Conservation (phyloP, 83 land plant genomes). For the Isoetes engelmannii region DNA sequence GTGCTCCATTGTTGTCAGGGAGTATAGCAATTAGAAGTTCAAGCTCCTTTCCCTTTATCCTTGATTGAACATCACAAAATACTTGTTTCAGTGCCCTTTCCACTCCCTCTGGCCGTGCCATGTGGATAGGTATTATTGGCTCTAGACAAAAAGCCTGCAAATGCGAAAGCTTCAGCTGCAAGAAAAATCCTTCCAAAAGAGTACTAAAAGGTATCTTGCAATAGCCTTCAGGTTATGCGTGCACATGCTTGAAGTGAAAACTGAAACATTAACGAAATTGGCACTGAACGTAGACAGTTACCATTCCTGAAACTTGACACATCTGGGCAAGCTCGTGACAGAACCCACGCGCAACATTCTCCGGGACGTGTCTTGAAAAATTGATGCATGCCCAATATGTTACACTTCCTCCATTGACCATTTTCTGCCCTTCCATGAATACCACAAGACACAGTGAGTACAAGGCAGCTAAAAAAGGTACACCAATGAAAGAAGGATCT, state of each 20-base stretch:
- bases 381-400: slow-evolving; percentile 14
- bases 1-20: slow-evolving; percentile 84
- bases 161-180: too few relatives aligned
- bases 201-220: background rate
- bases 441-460: background rate
- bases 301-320: slow-evolving; percentile 15
- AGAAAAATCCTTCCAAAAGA: too few relatives aligned
- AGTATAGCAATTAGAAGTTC: slow-evolving; percentile 62
- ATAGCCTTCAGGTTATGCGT: background rate
- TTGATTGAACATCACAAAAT: slow-evolving; percentile 57
- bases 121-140: slow-evolving; percentile 20
- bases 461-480: background rate
- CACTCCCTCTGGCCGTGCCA: slow-evolving; percentile 67
- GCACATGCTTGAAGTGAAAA: too few relatives aligned
- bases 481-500: background rate
- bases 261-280: too few relatives aligned
- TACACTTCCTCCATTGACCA: slow-evolving; percentile 11
- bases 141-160: slow-evolving; percentile 21
- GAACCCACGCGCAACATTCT: slow-evolving; percentile 12
- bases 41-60: slow-evolving; percentile 63
- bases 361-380: slow-evolving; percentile 9
- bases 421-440: slow-evolving; percentile 5
- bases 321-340: slow-evolving; percentile 14
- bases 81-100: slow-evolving; percentile 57
- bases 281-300: background rate